Evolutionary conservation across 352 stramenopile genomes (phyloP), one percentile per base, ranked within the genome.

Genomic region (Phytophthora agathidicida): DNA sequence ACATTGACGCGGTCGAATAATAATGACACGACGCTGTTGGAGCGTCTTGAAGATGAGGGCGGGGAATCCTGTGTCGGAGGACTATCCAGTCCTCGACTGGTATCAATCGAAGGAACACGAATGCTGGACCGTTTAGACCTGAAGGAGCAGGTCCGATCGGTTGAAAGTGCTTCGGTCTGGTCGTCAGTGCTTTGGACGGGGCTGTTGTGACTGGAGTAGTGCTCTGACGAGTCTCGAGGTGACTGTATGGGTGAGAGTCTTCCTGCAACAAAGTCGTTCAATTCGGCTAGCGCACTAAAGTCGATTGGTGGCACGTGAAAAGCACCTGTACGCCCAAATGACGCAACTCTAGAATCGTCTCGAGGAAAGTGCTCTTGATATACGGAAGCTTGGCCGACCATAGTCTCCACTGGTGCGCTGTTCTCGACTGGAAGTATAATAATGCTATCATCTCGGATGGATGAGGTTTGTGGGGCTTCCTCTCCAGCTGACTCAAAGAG

Each of bases 261-360:
- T 17, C 3, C 4, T 26, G 16, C 9, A 13, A 5, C 13, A 7
- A 26, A 8, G 2, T 37, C 36, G 17, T 27, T 56, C 16, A 13
- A 19, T 39, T 19, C 32, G 46, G 31, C 17, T 33, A 65, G 16
- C 24, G 30, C 37, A 30, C 46, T 59, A 16, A 38, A 45, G 50
- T 68, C 52, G n/a, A 69, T 64, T 0, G 53, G 38, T 11, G 53
- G 53, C 32, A 60, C 37, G 44, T 33, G 45, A 41, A 59, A 55
- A 20, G 52, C 9, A 17, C 9, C 45, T 8, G 17, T 55, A 17
- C 60, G 35, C 16, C 24, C 41, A 3, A 39, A 7, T 41, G 36
- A 22, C n/a, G 23, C 1, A 7, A 32, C 7, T 24, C 8, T 48
- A 7, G 27, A 60, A 6, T 19, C 26, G 9, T 8, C 19, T 36